These are phyloP conservation scores for Grigorovia jiainica DNA, from an alignment of 805 yeast species.

Conservation along the genomic window DNA sequence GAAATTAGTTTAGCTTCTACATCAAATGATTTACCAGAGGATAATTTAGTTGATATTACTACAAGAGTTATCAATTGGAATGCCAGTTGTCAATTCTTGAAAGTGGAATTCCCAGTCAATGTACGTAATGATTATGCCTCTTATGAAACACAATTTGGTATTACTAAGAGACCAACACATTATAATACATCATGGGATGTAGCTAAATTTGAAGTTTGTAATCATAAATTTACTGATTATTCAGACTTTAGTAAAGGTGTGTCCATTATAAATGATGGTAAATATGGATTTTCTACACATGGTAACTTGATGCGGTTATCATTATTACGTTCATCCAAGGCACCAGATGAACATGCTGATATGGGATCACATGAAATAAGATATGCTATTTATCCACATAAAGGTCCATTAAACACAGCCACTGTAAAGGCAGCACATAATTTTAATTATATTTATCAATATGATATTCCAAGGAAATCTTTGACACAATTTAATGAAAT, in stretches of 20 bases:
- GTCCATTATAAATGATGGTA: constrained; percentile 69
- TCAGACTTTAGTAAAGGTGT: constrained; percentile 86
- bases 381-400: constrained; percentile 80
- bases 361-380: constrained; percentile 79
- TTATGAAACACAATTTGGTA: constrained; percentile 91
- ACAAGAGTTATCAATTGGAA: constrained; percentile 69
- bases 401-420: constrained; percentile 50
- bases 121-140: constrained; percentile 66
- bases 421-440: constrained; percentile 70
- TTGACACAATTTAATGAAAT: constrained; percentile 21
- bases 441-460: constrained; percentile 49
- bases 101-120: constrained; percentile 91
- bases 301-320: constrained; percentile 89
- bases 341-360: constrained; percentile 91
- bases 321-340: constrained; percentile 80
- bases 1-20: constrained; percentile 49
- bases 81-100: constrained; percentile 77
- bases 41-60: constrained; percentile 40
- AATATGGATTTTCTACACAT: constrained; percentile 87
- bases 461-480: constrained; percentile 12
- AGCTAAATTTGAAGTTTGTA: constrained; percentile 93
- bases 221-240: constrained; percentile 87
- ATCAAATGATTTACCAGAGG: constrained; percentile 34
- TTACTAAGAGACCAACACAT: constrained; percentile 87
- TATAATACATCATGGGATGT: constrained; percentile 93